Evolutionary conservation across 2,329 filamentous ascomycete genomes (phyloP), one percentile per base, ranked within the genome.

Genomic region (Aspergillus viridinutans): DNA sequence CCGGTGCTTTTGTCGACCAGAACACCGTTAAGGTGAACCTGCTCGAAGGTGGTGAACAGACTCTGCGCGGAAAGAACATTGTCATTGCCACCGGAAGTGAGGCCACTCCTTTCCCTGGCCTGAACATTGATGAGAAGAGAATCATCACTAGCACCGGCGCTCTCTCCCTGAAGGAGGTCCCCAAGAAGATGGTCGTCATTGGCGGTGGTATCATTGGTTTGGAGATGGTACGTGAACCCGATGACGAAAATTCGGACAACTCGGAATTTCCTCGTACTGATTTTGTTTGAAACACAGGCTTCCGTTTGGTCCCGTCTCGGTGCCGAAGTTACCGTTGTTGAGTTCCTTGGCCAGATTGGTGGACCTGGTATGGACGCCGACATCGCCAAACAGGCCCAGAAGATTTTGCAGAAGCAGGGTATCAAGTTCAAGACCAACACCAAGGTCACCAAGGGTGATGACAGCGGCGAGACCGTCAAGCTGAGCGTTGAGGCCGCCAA

Each of bases 401-500:
- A 96, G 84, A 87, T 96, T 61, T 85, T 99, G 64, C 85, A 85
- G 75, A 97, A 96, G 84, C 94, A 99, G 81, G 94, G 93, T 60
- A 89, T 99, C 74, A 94, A 96, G 72, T 99, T 99, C 85, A 97
- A 96, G 86, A 86, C 95, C 67, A 89, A 90, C 81, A 97, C 94
- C 71, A 99, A 99, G 85, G 94, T 99, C 63, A 79, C 88, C 62
- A 85, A 86, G 67, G 94, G 94, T 66, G 92, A 97, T 72, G 87
- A 85, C 70, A 87, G 83, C 67, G 88, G 89, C 59, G 86, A 91
- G 59, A 85, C 82, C 65, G 81, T 99, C 69, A 90, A 89, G 79
- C 84, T 99, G 60, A 86, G 90, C 65, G 82, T 96, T 59, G 94
- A 99, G 77, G 85, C 92, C 68, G 89, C 94, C 61, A 97, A 97